phyloP scores from a whole-genome alignment of 2,329 filamentous ascomycete species.

The Sporothrix protearum region DNA sequence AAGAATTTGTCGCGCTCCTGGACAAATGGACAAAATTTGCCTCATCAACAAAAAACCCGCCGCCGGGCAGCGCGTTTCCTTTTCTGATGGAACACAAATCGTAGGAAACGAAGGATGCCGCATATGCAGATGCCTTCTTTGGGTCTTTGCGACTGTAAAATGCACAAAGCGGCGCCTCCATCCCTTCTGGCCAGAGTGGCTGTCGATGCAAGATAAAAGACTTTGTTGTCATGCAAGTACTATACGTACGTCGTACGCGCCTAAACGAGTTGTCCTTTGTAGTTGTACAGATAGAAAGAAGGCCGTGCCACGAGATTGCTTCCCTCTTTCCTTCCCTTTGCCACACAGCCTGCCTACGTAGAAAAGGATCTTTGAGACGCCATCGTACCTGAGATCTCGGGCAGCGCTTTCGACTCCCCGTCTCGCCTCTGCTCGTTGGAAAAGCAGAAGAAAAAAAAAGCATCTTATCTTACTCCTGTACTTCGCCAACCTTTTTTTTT shows the following conservation, averaged over 20 bases:
- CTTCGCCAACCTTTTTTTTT: neutral
- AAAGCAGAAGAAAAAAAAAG: too few relatives aligned
- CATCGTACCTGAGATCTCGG: neutral
- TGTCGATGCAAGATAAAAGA: neutral
- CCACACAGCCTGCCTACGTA: neutral
- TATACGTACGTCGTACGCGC: too few relatives aligned
- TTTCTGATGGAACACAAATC: neutral
- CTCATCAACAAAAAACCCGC: neutral
- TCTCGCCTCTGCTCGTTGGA: neutral
- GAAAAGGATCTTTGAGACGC: too few relatives aligned
- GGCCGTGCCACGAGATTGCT: too few relatives aligned
- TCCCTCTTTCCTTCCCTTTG: too few relatives aligned
- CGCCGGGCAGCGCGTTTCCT: neutral
- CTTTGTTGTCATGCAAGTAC: too few relatives aligned
- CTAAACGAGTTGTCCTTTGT: too few relatives aligned
- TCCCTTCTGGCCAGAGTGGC: neutral
- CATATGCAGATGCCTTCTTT: constrained; percentile 6
- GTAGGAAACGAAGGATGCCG: constrained; percentile 9
- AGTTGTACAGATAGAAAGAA: too few relatives aligned
- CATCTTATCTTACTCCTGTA: too few relatives aligned
- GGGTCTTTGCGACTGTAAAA: neutral
- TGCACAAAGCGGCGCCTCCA: neutral
- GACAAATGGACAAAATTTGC: neutral
- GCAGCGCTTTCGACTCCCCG: neutral
- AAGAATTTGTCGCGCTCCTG: neutral